Evolutionary conservation across 768 basidiomycete genomes (phyloP), one percentile per base, ranked within the genome.

Genomic region (Collybiopsis luxurians): DNA sequence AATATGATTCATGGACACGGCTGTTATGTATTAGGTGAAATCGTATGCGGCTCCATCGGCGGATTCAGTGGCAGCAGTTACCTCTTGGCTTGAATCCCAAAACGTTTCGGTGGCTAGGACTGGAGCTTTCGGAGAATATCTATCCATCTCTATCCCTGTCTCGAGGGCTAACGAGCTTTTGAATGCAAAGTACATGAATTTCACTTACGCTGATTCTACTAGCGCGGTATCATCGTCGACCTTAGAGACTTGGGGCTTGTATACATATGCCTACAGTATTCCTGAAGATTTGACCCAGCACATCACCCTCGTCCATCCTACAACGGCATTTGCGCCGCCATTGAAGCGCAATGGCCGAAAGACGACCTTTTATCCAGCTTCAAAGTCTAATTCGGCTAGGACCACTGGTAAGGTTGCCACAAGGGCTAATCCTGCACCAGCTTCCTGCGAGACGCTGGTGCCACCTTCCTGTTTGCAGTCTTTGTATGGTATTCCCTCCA

Each of bases 61-160:
- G 13, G 56, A 58, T 17, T 49, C 63, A 12, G 42, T 60, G 10
- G 74, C 80, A 45, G 57, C 61, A 23, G 69, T 69, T 31, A 70
- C 71, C n/a, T 69, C 70, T 51, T 83, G 82, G 82, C 64, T 83
- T 2, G 67, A 69, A 0, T 69, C 69, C 1, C 70, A 80, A 48
- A 79, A 78, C 26, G 19, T 30, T 64, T 81, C 26, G 1, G 66
- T 72, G 38, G 61, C 69, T 36, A 55, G 72, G 2, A 55, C 66
- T 15, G 70, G 72, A 5, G 75, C 79, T 13, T 68, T 72, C 2
- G 68, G 70, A 2, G 74, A 77, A 61, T 74, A 72, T 69, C 53
- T 75, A 19, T 59, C 59, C 15, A 60, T 72, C 64, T 60, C 59
- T 3, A 55, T 72, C 2, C 63, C 70, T 6, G 69, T 75, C 55